phyloP scores from a whole-genome alignment of 2,329 filamentous ascomycete genomes.

The Neocatenulostroma microsporum region DNA sequence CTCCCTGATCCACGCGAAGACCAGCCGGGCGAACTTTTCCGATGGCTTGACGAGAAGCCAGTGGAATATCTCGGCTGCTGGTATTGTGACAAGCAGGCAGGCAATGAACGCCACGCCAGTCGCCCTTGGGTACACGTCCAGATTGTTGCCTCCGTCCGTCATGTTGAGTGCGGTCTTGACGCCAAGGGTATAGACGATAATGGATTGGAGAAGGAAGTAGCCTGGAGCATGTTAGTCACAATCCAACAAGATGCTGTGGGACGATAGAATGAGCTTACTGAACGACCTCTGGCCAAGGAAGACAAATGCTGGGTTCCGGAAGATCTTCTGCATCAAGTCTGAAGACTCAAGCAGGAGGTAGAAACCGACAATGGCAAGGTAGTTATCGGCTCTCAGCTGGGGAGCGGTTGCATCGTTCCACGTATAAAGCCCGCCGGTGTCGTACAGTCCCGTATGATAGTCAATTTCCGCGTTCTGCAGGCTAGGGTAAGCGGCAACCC shows the following conservation, averaged over 20 bases:
- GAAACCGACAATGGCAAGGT: conserved; percentile 37
- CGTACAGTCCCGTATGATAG: conserved; percentile 38
- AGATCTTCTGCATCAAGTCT: conserved; percentile 29
- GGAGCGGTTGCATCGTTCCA: conserved; percentile 29
- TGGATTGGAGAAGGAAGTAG: conserved; percentile 36
- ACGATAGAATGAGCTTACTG: conserved; percentile 30
- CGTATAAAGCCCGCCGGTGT: conserved; percentile 30
- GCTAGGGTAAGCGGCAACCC: conserved; percentile 34
- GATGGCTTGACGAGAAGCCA: conserved; percentile 15
- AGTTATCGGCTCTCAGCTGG: conserved; percentile 37
- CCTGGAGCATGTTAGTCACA: conserved; percentile 25
- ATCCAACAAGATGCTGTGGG: too few species aligned
- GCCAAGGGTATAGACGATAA: conserved; percentile 36
- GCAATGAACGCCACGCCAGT: conserved; percentile 15
- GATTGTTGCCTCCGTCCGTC: conserved; percentile 5
- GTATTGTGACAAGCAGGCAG: conserved; percentile 13
- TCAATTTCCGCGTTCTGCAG: conserved; percentile 31
- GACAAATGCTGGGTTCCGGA: conserved; percentile 30
- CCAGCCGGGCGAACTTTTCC: conserved; percentile 11
- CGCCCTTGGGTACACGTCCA: conserved; percentile 9
- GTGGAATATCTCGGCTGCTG: conserved; percentile 15
- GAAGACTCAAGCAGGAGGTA: conserved; percentile 37
- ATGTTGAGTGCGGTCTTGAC: conserved; percentile 38
- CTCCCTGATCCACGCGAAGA: conserved; percentile 17
- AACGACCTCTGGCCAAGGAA: conserved; percentile 37